Base-by-base conservation (phyloP, 805 yeast genomes). In the Lipomyces mesembrius region DNA sequence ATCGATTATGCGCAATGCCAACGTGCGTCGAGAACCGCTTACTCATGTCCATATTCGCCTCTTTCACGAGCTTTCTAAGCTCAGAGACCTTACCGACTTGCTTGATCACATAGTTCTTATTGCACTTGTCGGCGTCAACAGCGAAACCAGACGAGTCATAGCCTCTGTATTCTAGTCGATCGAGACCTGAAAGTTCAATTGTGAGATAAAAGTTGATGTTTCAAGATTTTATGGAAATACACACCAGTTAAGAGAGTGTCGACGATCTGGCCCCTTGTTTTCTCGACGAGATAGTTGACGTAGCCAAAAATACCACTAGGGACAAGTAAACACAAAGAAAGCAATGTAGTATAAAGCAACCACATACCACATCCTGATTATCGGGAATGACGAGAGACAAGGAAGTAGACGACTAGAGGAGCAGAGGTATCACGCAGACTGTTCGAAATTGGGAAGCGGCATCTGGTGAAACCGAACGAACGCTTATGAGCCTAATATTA, bases 1-100 rank as follows among this genome's bases (percentile, higher is more conserved):
- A 95, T 83, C 99, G 90, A 17, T 99, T 95, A 81, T 95, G 99
- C 27, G 99, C 98, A 78, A 95, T 95, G 77, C 97, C 99, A 68
- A 88, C 92, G 77, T 95, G 99, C 78, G 89, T 87, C 74, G 86
- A 88, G 76, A 91, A 92, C 25, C 86, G 83, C 68, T 85, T 87
- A 35, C 83, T 79, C 73, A 89, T 83, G 74, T 89, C 85, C 65
- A 88, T 84, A 57, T 85, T 78, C 25, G 77, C 71, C 60, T 75
- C 75, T 57, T 77, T 76, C 58, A 80, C 75, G 72, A 91, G 87
- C 79, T 88, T 88, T 77, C 84, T 88, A 77, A 95, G 87, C 65
- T 87, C 88, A 71, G 85, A 85, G 73, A 95, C 99, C 80, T 95
- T 96, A 76, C 99, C 99, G 68, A 87, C 92, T 78, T 90, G 89